These are phyloP conservation scores for Stagonosporopsis rhizophila DNA, from an alignment of 2,329 filamentous ascomycete species.

Conservation along the genomic window DNA sequence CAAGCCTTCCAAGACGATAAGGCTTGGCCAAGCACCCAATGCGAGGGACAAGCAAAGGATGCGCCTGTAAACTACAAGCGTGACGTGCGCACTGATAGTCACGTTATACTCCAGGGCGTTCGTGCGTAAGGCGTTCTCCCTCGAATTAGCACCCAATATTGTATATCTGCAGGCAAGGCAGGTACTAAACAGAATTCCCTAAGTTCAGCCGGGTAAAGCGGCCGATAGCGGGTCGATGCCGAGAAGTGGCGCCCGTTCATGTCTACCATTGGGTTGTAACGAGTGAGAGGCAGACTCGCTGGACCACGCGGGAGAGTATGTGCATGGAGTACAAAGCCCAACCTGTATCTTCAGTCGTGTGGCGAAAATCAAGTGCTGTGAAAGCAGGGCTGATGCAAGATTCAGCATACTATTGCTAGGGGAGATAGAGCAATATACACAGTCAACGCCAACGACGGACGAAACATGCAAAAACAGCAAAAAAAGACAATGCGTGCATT, in stretches of 20 bases:
- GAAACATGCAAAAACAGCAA: conserved; percentile 1
- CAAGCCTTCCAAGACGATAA: conserved; percentile 5
- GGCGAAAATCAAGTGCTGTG: background rate
- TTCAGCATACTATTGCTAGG: conserved; percentile 1
- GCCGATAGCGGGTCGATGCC: background rate
- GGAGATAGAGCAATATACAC: conserved; percentile 7
- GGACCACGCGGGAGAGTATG: background rate
- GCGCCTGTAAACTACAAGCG: background rate
- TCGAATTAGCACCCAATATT: conserved; percentile 2
- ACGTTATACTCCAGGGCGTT: background rate
- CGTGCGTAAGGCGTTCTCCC: conserved; percentile 10
- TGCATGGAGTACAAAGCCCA: background rate
- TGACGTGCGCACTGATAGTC: background rate
- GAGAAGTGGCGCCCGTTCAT: conserved; percentile 10
- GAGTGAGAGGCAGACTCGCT: background rate
- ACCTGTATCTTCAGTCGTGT: background rate
- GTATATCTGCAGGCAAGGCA: background rate
- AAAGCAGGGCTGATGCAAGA: background rate
- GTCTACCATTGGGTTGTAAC: background rate
- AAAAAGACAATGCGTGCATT: conserved; percentile 10
- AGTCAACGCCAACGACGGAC: conserved; percentile 1
- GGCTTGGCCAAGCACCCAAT: conserved; percentile 8
- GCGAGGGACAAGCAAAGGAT: background rate
- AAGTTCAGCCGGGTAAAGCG: conserved; percentile 5
- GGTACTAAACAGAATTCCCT: background rate